phyloP scores from a whole-genome alignment of 129 eudicot species.

The Flaveria brownii region DNA sequence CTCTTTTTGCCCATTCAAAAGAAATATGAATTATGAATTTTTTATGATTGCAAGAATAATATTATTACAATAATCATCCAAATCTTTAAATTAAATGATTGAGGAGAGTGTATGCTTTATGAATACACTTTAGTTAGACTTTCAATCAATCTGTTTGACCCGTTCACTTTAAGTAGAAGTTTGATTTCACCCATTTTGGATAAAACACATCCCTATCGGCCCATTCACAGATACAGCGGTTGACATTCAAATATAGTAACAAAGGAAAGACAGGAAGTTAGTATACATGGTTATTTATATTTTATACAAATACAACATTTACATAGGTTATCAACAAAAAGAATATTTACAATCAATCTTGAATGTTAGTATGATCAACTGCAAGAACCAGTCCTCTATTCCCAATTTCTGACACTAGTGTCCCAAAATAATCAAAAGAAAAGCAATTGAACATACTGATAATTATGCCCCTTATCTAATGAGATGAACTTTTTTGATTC shows the following conservation, averaged over 20 bases:
- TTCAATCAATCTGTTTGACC: background rate
- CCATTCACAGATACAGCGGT: background rate
- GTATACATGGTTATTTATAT: background rate
- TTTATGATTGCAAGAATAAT: background rate
- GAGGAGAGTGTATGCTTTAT: background rate
- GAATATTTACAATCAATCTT: background rate
- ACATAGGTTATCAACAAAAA: background rate
- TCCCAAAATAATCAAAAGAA: background rate
- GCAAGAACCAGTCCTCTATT: background rate
- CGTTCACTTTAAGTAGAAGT: background rate
- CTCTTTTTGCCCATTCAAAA: background rate
- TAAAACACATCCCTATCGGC: background rate
- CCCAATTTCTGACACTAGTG: background rate
- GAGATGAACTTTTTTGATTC: background rate
- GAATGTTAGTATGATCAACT: background rate
- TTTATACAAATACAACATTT: background rate
- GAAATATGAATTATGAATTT: background rate
- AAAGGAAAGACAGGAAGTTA: background rate
- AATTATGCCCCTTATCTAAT: background rate
- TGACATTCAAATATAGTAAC: background rate
- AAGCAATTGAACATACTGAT: background rate
- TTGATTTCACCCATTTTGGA: constrained; percentile 8
- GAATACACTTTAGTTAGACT: background rate
- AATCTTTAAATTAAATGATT: background rate
- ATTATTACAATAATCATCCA: background rate